Conservation (phyloP, 2,329 filamentous ascomycete species). For the Bipolaris zeicola region DNA sequence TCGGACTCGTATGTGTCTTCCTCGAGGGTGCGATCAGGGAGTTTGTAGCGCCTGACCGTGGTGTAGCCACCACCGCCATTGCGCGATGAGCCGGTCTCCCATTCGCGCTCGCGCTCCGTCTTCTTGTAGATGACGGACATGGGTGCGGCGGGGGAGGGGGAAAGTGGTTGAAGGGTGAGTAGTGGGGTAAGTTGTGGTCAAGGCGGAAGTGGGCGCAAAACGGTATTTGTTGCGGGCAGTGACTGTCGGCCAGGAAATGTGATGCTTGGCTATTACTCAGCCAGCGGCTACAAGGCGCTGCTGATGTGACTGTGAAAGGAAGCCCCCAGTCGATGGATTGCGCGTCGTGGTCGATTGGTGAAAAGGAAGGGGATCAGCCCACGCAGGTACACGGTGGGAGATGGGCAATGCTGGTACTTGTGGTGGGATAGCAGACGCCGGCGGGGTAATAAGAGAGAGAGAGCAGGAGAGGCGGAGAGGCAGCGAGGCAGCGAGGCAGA, state of each 20-base stretch:
- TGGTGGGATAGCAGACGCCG: constrained; percentile 5
- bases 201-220: constrained; percentile 9
- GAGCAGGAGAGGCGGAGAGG: constrained; percentile 8
- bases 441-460: constrained; percentile 21
- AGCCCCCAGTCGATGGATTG: constrained; percentile 28
- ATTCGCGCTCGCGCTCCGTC: constrained; percentile 54
- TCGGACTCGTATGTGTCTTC: constrained; percentile 54
- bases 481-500: neutral
- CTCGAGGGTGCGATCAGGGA: constrained; percentile 54
- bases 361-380: constrained; percentile 19
- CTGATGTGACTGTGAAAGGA: constrained; percentile 13
- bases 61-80: constrained; percentile 52
- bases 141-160: constrained; percentile 12
- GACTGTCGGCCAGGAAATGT: constrained; percentile 6
- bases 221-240: constrained; percentile 1
- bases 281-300: constrained; percentile 18
- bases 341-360: constrained; percentile 23
- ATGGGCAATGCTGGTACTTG: constrained; percentile 12
- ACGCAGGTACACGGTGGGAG: constrained; percentile 5
- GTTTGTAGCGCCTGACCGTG: constrained; percentile 65
- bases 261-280: constrained; percentile 20
- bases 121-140: constrained; percentile 55
- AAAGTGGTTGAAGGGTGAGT: constrained; percentile 5
- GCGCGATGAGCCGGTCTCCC: constrained; percentile 45
- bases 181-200: constrained; percentile 2